Conservation (phyloP, 441 rosid genomes). For the Melastoma candidum region DNA sequence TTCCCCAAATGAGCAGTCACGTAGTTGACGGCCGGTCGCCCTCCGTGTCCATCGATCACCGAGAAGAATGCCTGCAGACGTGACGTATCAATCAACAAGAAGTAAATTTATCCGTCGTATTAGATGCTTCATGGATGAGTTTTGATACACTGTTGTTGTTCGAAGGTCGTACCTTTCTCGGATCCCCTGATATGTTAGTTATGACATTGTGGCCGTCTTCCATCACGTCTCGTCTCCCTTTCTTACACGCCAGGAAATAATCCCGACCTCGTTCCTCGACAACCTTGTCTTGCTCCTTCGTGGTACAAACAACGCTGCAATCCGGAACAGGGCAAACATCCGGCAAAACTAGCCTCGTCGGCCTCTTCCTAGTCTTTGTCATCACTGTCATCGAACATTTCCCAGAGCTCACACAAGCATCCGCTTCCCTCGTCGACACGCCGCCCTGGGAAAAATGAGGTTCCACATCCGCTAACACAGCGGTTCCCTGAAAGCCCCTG, state of each 20-base stretch:
- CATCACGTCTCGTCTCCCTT: conserved; percentile 35
- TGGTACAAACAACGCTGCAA: conserved; percentile 4
- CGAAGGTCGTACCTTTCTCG: conserved; percentile 27
- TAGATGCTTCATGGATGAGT: not conserved
- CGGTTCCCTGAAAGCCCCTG: too few relatives aligned
- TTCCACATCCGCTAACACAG: too few relatives aligned
- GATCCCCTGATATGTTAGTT: conserved; percentile 30
- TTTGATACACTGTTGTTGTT: not conserved
- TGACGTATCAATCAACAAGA: not conserved
- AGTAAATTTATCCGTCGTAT: not conserved
- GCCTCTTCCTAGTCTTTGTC: conserved; percentile 26
- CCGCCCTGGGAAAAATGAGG: too few relatives aligned
- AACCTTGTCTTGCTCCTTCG: conserved; percentile 10
- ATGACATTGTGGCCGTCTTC: conserved; percentile 33
- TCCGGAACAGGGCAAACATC: conserved; percentile 14
- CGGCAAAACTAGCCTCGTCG: conserved; percentile 30
- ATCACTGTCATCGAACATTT: too few relatives aligned
- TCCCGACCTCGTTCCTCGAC: conserved; percentile 23
- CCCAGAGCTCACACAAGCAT: too few relatives aligned
- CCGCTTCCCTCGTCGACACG: too few relatives aligned
- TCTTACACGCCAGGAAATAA: conserved; percentile 30
- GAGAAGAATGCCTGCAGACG: conserved; percentile 27
- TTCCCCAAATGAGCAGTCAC: conserved; percentile 35
- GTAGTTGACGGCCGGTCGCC: conserved; percentile 31
- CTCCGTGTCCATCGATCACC: conserved; percentile 52